Evolutionary conservation across 345 rosid species (phyloP), one percentile per base, ranked within the genome.

Genomic region (Euphorbia pulcherrima): DNA sequence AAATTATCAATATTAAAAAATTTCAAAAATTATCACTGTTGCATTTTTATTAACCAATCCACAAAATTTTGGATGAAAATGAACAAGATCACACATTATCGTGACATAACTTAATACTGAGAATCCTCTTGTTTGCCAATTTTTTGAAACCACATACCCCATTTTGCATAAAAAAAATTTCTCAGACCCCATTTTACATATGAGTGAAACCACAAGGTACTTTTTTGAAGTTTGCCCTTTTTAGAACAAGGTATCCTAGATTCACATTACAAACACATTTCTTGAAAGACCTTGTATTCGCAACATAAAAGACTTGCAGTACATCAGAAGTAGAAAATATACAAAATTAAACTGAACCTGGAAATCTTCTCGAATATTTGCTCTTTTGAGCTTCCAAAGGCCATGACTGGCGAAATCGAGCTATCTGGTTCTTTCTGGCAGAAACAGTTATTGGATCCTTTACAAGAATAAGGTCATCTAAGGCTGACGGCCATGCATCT

Each of bases 371-470:
- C 1, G 80, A 75, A 69, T 24, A 65, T 83, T 83, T 88, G 71
- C 88, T 84, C 90, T 77, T 85, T 52, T 75, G 89, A 30, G 84
- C 74, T 69, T 70, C 82, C 73, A 68, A 77, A 63, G 92, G 92
- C 91, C 87, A 86, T 51, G 99, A 89, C 66, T 68, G 85, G 18
- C 90, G 85, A 79, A 87, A 75, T 60, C 64, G 84, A 12, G 78
- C 65, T 75, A 56, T 81, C 54, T 58, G 84, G 68, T 82, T 86
- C 79, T 85, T 89, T 81, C 74, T 94, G 48, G 74, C 89, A 23
- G 85, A 87, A 73, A 74, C 65, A 20, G 85, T 82, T 80, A 92
- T 89, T 27, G 87, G 78, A 72, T 94, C 99, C 70, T 88, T 94
- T 53, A 82, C 73, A 62, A 79, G 79, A 84, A 88, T 79, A 65